Percentiles rank a stretch among this genome's conserved stretches.
These are phyloP conservation scores for Ophiocordyceps camponoti-rufipedis DNA, from an alignment of 2,329 filamentous ascomycete genomes.

Conservation along the genomic window DNA sequence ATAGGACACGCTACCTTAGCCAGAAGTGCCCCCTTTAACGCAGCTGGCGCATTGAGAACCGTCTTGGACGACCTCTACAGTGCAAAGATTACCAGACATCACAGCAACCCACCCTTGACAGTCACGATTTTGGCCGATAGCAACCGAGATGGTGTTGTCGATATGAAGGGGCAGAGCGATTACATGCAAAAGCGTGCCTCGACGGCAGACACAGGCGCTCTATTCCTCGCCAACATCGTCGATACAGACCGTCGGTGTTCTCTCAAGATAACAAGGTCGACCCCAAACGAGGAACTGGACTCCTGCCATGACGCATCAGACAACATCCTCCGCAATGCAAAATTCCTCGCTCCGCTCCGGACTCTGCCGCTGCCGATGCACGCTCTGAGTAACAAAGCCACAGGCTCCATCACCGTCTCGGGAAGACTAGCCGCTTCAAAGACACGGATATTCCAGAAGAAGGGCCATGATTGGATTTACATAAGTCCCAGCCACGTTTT, in stretches of 20 bases:
- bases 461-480: slow-evolving; percentile 8
- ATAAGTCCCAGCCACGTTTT: slow-evolving; percentile 12
- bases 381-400: slow-evolving; percentile 4
- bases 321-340: slow-evolving; percentile 11
- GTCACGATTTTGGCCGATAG: neutral
- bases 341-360: slow-evolving; percentile 13
- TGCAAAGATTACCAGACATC: neutral
- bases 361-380: slow-evolving; percentile 8
- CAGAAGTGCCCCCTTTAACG: neutral
- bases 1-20: neutral
- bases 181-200: slow-evolving; percentile 1
- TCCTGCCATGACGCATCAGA: slow-evolving; percentile 18
- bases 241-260: slow-evolving; percentile 14
- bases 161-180: neutral
- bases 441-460: neutral
- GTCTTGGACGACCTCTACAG: neutral
- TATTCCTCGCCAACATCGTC: slow-evolving; percentile 18
- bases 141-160: neutral
- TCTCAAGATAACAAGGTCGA: slow-evolving; percentile 2
- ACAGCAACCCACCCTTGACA: neutral
- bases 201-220: slow-evolving; percentile 10
- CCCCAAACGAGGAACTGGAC: slow-evolving; percentile 9
- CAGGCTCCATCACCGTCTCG: slow-evolving; percentile 12
- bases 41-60: neutral
- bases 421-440: neutral